phyloP scores from a whole-genome alignment of 225 moss, liverwort and hornwort species.

The Straminergon stramineum region DNA sequence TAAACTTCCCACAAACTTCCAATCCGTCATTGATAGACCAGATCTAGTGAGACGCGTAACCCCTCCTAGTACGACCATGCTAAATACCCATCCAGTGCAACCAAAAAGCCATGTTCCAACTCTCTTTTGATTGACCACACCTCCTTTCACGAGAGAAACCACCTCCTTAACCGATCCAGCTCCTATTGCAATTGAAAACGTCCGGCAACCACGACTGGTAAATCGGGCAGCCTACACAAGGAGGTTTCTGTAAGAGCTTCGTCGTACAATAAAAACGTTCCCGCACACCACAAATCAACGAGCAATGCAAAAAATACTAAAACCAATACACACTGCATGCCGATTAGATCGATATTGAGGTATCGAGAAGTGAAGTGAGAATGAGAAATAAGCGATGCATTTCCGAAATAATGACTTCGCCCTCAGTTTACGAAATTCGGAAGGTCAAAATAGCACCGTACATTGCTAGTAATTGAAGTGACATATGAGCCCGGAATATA shows the following conservation, averaged over 20 bases:
- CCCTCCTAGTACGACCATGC: conserved; percentile 97
- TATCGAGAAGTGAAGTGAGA: background rate
- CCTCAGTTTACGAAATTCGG: background rate
- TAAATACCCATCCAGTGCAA: conserved; percentile 99
- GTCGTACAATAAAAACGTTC: background rate
- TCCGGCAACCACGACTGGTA: conserved; percentile 16
- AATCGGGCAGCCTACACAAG: conserved; percentile 23
- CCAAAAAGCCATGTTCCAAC: conserved; percentile 85
- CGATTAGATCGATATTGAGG: background rate
- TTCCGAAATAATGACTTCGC: background rate
- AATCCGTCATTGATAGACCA: conserved; percentile 99
- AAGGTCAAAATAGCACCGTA: background rate
- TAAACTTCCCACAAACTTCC: conserved; percentile 94
- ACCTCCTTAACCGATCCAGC: conserved; percentile 31
- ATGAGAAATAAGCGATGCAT: background rate
- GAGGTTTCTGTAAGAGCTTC: background rate
- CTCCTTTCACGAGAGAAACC: conserved; percentile 48
- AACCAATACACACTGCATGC: background rate
- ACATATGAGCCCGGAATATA: background rate
- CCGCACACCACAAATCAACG: background rate
- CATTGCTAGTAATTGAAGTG: background rate
- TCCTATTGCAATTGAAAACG: conserved; percentile 40
- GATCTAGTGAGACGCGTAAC: conserved; percentile 94
- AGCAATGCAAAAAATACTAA: background rate
- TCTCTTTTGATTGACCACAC: conserved; percentile 40